Conservation (phyloP, 2,329 filamentous ascomycete genomes). For the Nemania diffusa region DNA sequence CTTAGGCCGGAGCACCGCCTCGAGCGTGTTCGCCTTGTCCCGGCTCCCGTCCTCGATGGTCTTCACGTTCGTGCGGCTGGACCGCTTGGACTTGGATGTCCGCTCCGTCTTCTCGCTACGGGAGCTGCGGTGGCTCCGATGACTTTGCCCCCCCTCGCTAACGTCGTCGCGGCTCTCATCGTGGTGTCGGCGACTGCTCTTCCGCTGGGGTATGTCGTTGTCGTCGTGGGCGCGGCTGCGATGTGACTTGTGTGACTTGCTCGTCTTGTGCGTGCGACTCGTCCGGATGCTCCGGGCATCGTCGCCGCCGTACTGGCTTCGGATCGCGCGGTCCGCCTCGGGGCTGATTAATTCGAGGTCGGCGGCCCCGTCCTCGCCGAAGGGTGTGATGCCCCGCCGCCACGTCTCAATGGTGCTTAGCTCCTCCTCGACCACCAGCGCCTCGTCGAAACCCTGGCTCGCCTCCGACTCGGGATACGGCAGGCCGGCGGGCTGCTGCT, state of each 20-base stretch:
- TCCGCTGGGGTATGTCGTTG: conserved; percentile 31
- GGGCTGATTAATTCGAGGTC: conserved; percentile 69
- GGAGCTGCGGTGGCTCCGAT: conserved; percentile 47
- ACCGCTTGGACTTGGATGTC: conserved; percentile 47
- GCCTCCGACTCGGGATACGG: conserved; percentile 43
- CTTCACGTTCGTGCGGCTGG: conserved; percentile 43
- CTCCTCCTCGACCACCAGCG: conserved; percentile 67
- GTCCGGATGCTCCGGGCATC: conserved; percentile 49
- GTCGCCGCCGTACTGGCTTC: conserved; percentile 55
- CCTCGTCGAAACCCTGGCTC: conserved; percentile 60
- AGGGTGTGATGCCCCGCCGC: conserved; percentile 65
- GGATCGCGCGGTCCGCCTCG: conserved; percentile 60
- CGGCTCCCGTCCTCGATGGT: conserved; percentile 51
- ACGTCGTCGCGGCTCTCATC: conserved; percentile 43
- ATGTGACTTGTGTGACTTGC: conserved; percentile 47
- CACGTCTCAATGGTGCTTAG: conserved; percentile 68
- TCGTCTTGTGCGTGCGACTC: conserved; percentile 44
- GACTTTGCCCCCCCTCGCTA: conserved; percentile 53
- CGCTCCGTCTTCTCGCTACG: conserved; percentile 50
- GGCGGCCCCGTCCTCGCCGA: conserved; percentile 58
- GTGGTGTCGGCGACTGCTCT: conserved; percentile 48
- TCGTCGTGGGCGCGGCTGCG: conserved; percentile 35
- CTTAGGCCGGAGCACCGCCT: conserved; percentile 57
- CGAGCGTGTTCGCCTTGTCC: conserved; percentile 51
- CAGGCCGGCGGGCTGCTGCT: conserved; percentile 8